Percentiles rank a stretch among this genome's conserved stretches.
Evolutionary conservation across 176 grass and related monocot species (phyloP).

Genomic region (Dendrocalamus sinicus): DNA sequence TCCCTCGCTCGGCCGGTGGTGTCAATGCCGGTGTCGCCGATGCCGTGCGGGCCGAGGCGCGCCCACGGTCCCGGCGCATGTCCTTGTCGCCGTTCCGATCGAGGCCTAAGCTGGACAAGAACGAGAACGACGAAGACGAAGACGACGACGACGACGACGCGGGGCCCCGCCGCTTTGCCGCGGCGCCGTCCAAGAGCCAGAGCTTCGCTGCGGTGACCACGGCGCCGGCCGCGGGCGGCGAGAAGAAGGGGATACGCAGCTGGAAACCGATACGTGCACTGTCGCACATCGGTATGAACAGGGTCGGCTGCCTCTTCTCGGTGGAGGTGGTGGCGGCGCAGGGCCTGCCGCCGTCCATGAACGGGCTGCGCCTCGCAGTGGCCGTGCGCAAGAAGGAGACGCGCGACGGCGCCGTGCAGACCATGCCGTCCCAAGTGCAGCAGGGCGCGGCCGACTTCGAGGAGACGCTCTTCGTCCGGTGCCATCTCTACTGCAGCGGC

Average conservation of each 20-base stretch:
- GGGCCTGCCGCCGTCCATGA: constrained; percentile 79
- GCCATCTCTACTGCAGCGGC: constrained; percentile 83
- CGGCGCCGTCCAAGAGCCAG: constrained; percentile 56
- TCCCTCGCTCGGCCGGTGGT: constrained; percentile 50
- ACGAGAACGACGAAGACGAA: constrained; percentile 19
- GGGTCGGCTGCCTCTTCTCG: constrained; percentile 84
- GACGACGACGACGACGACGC: constrained; percentile 12
- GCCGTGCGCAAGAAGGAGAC: constrained; percentile 89
- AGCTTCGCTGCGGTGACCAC: constrained; percentile 34
- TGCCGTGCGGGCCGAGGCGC: constrained; percentile 7
- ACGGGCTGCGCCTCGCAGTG: constrained; percentile 86
- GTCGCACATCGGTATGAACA: constrained; percentile 79
- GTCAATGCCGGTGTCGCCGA: constrained; percentile 12
- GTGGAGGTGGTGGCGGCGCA: constrained; percentile 81
- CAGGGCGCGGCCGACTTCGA: constrained; percentile 79
- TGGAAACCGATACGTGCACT: constrained; percentile 83
- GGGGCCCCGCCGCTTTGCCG: not conserved
- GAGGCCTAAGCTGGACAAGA: constrained; percentile 51
- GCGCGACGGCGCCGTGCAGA: constrained; percentile 84
- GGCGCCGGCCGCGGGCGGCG: not conserved
- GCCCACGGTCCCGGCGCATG: constrained; percentile 60
- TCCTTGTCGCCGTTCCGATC: constrained; percentile 87
- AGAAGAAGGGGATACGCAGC: constrained; percentile 82
- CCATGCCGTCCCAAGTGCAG: constrained; percentile 81
- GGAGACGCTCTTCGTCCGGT: constrained; percentile 87